Base-by-base conservation (phyloP, 495 filamentous ascomycete species). In the Xylaria acuta region DNA sequence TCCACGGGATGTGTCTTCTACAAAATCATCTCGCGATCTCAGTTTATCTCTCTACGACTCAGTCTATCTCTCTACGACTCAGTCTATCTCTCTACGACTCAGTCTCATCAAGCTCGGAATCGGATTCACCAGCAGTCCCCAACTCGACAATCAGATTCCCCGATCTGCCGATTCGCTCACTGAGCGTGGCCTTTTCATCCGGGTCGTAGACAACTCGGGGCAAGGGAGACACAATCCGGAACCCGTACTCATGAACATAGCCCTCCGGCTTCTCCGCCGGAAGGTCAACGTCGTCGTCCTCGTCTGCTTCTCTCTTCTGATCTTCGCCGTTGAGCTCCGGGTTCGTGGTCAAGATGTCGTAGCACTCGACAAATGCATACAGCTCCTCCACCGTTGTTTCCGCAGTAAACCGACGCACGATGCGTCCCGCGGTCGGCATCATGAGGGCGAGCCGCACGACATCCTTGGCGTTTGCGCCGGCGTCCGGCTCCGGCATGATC, bases 351-450 rank as follows among this genome's bases (percentile, higher is more conserved):
- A 94, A 72, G 0, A 90, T 70, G 65, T 94, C 91, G 79, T 95
- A 91, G 81, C 96, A 98, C 77, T 98, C 97, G 3, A 98, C 94
- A 81, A 97, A 97, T 1, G 95, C 97, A 81, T 99, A 98, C 0
- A 99, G 81, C 75, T 97, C 94, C 78, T 99, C 96, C 36, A 98
- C 82, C 1, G 84, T 83, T 1, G 91, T 88, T 2, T 88, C 83
- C 3, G 85, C 82, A 1, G 83, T 75, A 75, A 99, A 98, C 62
- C 84, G 87, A 40, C 95, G 88, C 70, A 95, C 88, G 3, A 97
- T 86, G 1, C 95, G 84, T 5, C 82, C 86, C 2, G 80, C 84
- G 3, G 78, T 85, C 2, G 90, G 89, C 81, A 97, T 87, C 70
- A 94, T 91, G 34, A 99, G 84, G 53, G 92, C 94, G 51, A 98